Conservation (phyloP, 2,329 filamentous ascomycete genomes). For the Paracorniculantispora psalliotae region DNA sequence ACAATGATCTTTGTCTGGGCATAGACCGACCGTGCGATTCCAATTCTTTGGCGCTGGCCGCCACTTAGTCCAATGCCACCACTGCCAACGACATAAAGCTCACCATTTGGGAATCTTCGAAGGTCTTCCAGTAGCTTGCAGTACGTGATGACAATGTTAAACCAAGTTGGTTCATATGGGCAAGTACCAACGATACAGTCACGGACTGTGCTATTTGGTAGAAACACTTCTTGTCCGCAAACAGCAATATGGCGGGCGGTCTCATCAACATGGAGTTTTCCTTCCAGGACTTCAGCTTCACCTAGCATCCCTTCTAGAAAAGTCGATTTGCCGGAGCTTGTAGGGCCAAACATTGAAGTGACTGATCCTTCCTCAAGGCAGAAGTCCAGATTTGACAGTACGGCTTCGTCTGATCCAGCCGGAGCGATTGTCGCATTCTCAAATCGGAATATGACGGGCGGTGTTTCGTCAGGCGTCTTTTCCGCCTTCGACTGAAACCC, state of each 20-base stretch:
- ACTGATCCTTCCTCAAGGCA: neutral
- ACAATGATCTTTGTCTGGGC: neutral
- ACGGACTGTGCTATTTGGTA: neutral
- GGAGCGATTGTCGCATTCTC: no score
- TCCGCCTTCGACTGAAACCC: neutral
- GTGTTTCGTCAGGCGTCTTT: neutral
- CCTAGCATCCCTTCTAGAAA: neutral
- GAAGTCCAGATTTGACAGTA: neutral
- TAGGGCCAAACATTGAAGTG: neutral
- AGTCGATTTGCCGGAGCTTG: neutral
- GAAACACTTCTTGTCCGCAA: neutral
- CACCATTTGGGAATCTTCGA: neutral
- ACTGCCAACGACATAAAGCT: neutral
- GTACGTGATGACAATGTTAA: neutral
- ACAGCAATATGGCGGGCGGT: neutral
- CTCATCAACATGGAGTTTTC: neutral
- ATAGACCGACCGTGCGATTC: neutral
- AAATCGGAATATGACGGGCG: neutral
- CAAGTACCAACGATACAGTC: neutral
- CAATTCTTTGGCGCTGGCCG: neutral
- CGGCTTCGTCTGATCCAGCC: no score
- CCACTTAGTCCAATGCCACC: neutral
- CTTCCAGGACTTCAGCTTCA: neutral
- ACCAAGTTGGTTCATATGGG: neutral
- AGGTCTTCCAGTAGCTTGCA: neutral